Evolutionary conservation across 371 early-diverging fungal genomes (phyloP).

Genomic region (Mucor mucedo): DNA sequence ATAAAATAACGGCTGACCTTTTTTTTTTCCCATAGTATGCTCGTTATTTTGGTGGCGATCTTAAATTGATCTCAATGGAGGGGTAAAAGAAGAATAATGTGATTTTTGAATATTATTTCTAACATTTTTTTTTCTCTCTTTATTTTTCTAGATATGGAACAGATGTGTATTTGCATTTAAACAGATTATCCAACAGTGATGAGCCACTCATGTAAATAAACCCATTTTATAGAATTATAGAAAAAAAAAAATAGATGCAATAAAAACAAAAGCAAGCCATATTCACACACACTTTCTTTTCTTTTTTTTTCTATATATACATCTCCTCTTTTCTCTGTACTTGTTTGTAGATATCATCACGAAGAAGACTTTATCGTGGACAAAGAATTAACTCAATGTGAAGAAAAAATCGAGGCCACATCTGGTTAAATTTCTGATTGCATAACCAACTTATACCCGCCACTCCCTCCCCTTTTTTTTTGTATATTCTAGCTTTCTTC

Average conservation of each 20-base stretch:
- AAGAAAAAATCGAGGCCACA: slow-evolving; percentile 9
- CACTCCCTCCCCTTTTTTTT: too few species aligned
- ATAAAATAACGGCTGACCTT: neutral
- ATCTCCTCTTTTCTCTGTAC: neutral
- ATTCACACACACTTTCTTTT: neutral
- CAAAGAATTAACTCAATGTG: neutral
- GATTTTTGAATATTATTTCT: neutral
- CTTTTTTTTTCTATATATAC: neutral
- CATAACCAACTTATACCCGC: neutral
- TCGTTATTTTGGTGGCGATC: slow-evolving; percentile 95
- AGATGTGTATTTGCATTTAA: slow-evolving; percentile 94
- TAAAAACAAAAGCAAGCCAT: slow-evolving; percentile 9
- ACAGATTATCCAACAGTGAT: slow-evolving; percentile 87
- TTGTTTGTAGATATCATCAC: slow-evolving; percentile 7
- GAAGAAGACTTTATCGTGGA: slow-evolving; percentile 7
- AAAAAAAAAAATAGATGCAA: slow-evolving; percentile 7
- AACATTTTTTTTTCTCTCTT: slow-evolving; percentile 1
- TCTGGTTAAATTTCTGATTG: slow-evolving; percentile 1
- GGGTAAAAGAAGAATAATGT: slow-evolving; percentile 58
- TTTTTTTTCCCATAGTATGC: slow-evolving; percentile 62
- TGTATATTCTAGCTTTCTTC: too few species aligned
- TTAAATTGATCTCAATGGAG: slow-evolving; percentile 94
- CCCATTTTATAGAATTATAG: neutral
- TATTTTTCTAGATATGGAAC: slow-evolving; percentile 74
- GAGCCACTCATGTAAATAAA: slow-evolving; percentile 76